Evolutionary conservation across 108 stramenopile genomes (phyloP), one percentile per base, ranked within the genome.

Genomic region (Nitzschia sp.): DNA sequence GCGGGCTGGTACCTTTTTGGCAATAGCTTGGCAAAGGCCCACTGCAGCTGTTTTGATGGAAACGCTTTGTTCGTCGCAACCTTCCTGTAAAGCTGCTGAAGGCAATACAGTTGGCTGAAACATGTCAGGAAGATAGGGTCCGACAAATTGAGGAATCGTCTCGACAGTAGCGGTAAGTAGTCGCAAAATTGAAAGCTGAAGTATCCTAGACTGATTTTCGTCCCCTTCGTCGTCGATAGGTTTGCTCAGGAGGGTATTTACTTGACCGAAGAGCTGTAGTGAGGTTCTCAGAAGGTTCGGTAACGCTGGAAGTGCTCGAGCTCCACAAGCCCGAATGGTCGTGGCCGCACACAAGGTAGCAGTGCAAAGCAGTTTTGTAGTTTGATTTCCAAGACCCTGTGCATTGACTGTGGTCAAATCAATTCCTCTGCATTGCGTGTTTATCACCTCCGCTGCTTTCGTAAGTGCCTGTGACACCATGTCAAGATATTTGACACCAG

Each of bases 141-240:
- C 54, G n/a, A 91, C 47, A 53, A 94, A 90, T 41, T 85, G 85
- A 16, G 93, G 93, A 25, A 94, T 63, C n/a, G 77, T 76, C 17
- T 89, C 86, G 2, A 84, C 79, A n/a, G 90, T 48, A 9, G 83
- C 50, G 32, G 47, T 38, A 0, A 92, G 52, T 17, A 84, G 53
- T 41, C 85, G 79, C 32, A 92, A 29, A 27, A 83, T 71, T 0
- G 88, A 67, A 2, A 88, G 38, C 55, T 88, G 88, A 59, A 93
- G 57, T 53, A 83, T 41, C 30, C 54, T 38, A 16, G 29, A 27
- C 47, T 46, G 36, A 2, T 61, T 64, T 58, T 47, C 69, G 41
- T 58, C 76, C 46, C 66, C 45, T 19, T 35, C 32, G 23, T 76
- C 50, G 23, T 73, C 56, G 46, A 48, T 30, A 25, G 63, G 23